Evolutionary conservation across 306 rosid genomes (phyloP).

Genomic region (Pterocarpus macrocarpus): DNA sequence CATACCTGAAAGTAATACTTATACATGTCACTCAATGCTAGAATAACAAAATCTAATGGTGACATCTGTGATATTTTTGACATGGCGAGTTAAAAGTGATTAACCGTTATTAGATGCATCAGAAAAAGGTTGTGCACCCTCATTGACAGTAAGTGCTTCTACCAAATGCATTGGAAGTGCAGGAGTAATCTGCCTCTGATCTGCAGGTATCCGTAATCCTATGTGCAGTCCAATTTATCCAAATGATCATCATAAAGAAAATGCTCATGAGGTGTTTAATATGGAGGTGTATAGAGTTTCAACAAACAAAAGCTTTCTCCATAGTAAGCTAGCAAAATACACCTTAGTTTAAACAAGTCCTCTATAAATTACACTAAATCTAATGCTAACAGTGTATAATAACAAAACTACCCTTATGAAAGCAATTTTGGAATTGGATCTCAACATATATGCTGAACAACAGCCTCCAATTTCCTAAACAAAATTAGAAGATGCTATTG

Average conservation of each 20-base stretch:
- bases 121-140: slow-evolving; percentile 64
- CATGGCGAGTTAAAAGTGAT: slow-evolving; percentile 41
- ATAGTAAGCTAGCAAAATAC: not conserved
- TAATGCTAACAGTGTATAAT: not conserved
- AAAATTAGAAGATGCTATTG: not conserved
- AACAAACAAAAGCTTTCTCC: slow-evolving; percentile 16
- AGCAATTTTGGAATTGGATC: not conserved
- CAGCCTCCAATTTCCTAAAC: slow-evolving; percentile 7
- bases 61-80: slow-evolving; percentile 20
- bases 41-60: slow-evolving; percentile 25
- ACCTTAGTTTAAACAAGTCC: not conserved
- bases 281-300: not conserved
- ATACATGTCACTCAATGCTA: slow-evolving; percentile 32
- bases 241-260: slow-evolving; percentile 29
- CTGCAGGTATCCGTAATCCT: slow-evolving; percentile 77
- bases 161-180: slow-evolving; percentile 89
- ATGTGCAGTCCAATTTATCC: slow-evolving; percentile 45
- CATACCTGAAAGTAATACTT: slow-evolving; percentile 60
- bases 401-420: not conserved
- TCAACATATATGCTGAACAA: not conserved
- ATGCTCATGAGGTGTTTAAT: slow-evolving; percentile 21
- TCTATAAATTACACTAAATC: slow-evolving; percentile 7
- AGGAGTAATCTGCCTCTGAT: slow-evolving; percentile 81
- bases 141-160: slow-evolving; percentile 71
- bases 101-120: slow-evolving; percentile 67